Conservation (phyloP, 225 moss, liverwort and hornwort species). For the Anthoceros angustus region DNA sequence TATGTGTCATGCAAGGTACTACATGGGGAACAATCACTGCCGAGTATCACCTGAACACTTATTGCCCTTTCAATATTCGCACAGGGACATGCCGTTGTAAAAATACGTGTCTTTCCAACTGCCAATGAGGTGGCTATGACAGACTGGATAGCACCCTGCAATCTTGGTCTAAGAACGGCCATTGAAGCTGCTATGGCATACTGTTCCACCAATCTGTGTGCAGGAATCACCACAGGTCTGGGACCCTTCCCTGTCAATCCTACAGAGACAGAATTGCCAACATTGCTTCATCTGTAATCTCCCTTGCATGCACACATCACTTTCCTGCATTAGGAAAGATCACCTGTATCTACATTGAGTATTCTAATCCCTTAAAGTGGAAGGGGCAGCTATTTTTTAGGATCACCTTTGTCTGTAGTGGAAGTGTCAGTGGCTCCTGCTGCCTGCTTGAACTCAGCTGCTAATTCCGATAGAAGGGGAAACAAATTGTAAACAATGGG, state of each 20-base stretch:
- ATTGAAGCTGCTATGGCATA: constrained; percentile 25
- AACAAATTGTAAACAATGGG: constrained; percentile 30
- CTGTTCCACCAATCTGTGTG: constrained; percentile 17
- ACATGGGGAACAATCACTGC: neutral
- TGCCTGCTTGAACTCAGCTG: constrained; percentile 27
- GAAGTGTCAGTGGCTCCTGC: constrained; percentile 13
- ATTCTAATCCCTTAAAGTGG: neutral
- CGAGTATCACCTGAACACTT: constrained; percentile 20
- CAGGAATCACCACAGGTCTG: constrained; percentile 15
- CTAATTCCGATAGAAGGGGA: constrained; percentile 34
- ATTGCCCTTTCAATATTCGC: constrained; percentile 28
- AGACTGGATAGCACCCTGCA: constrained; percentile 27
- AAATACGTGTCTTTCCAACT: constrained; percentile 26
- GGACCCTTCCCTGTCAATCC: constrained; percentile 14
- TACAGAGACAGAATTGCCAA: neutral
- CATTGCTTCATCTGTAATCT: neutral
- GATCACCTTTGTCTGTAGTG: constrained; percentile 2
- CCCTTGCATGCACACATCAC: neutral
- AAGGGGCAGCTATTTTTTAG: constrained; percentile 8
- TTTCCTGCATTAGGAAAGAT: constrained; percentile 7
- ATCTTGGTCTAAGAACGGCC: constrained; percentile 24
- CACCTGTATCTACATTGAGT: neutral
- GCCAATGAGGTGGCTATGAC: constrained; percentile 23
- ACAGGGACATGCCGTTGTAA: constrained; percentile 26
- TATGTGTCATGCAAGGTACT: neutral